phyloP scores from a whole-genome alignment of 73 alveolate genomes.

The Stentor coeruleus region DNA sequence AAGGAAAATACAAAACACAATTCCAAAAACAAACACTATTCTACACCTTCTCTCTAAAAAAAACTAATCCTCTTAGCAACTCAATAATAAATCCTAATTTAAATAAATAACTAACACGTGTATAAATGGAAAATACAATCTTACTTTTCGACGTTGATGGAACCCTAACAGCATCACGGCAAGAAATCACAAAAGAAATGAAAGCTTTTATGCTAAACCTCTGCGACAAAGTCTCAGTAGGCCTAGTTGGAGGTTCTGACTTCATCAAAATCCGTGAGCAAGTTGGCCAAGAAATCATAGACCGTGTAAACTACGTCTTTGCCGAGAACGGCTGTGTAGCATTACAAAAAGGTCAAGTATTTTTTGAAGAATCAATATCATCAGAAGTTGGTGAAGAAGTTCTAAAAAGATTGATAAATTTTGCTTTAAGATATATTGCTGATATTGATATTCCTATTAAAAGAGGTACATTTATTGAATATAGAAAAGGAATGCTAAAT shows the following conservation, averaged over 20 bases:
- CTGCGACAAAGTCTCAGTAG: conserved; percentile 63
- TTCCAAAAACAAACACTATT: too few relatives aligned
- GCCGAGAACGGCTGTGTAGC: conserved; percentile 88
- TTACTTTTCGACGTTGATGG: conserved; percentile 94
- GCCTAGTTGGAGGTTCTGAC: conserved; percentile 96
- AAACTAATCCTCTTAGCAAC: too few relatives aligned
- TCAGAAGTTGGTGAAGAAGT: conserved; percentile 69
- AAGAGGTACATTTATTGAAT: conserved; percentile 96
- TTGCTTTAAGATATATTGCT: conserved; percentile 77
- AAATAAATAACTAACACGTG: too few relatives aligned
- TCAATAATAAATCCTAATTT: too few relatives aligned
- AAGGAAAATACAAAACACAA: too few relatives aligned
- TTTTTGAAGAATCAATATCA: conserved; percentile 52
- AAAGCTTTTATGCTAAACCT: conserved; percentile 60
- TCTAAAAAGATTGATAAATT: conserved; percentile 75
- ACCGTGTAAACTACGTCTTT: conserved; percentile 66
- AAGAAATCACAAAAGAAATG: conserved; percentile 71
- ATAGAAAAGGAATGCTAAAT: conserved; percentile 90
- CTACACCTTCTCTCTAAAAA: too few relatives aligned
- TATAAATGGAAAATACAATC: conserved; percentile 50
- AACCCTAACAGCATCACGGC: conserved; percentile 88
- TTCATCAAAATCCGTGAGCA: conserved; percentile 70
- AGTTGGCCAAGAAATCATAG: conserved; percentile 56
- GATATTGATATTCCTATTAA: conserved; percentile 90
- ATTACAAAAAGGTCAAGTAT: conserved; percentile 53